Base-by-base conservation (phyloP, 176 grass and related monocot genomes). In the Oryza brachyantha region DNA sequence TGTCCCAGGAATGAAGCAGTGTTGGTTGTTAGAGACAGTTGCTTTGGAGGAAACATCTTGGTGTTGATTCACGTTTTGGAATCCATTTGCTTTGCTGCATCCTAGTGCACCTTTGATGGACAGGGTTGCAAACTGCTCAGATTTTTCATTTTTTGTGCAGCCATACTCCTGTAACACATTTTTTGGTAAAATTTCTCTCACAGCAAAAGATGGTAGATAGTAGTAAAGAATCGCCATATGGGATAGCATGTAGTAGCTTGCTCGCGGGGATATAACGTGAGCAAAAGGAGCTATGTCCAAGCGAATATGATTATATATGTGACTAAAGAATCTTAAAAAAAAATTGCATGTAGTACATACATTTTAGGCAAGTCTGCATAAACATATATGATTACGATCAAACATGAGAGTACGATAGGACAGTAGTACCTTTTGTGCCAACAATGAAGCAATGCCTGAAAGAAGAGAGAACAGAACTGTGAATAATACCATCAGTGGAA, bases 371-470 rank as follows among this genome's bases (percentile, higher is more conserved):
- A 39, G 14, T 70, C 32, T 21, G 63, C 45, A 57, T 55, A 68
- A 50, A 84, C 74, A 52, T 72, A 2, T 16, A 69, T 65, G 81
- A 28, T 2, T 28, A 65, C 62, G 13, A 37, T 16, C 70, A 13
- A 17, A 10, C 10, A 32, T 70, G 5, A 31, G 43, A 63, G 21
- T 87, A 28, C 34, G 70, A 57, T 14, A 12, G 34, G 68, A 39
- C 64, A 55, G 13, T 70, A 37, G 19, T 85, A 91, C 91, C 91
- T 91, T 93, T 43, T 80, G 63, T 48, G 74, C 70, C 26, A 35
- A 3, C 38, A 37, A 70, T 73, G 88, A 88, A 73, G 34, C 21
- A 26, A 77, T 64, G 26, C 74, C 91, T 93, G 50, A 65, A 93
- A 76, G 17, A 75, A 40, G 16, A 24, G 19, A 87, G 52, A 62